Evolutionary conservation across 2,329 filamentous ascomycete genomes (phyloP), one percentile per base, ranked within the genome.

Genomic region (Talaromyces amestolkiae): DNA sequence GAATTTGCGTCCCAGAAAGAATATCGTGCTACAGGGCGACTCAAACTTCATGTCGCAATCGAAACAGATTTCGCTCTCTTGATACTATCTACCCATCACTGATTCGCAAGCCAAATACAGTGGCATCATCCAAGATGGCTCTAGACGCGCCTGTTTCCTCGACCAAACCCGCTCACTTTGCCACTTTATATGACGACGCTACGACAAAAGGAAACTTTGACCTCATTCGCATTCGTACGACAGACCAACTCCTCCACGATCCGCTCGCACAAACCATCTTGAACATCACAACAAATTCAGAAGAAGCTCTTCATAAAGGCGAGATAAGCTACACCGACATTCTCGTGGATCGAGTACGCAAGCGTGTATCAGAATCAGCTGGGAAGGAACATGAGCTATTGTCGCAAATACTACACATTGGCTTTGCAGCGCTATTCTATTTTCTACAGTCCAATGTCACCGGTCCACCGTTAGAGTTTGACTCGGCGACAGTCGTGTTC

Each of bases 361-460:
- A 71, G 11, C 61, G 68, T 22, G 68, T 75, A 3, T 8, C 63
- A 13, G 24, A 19, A 24, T 49, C 24, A n/a, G n/a, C 65, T 70
- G 60, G 64, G 64, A 17, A 64, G 67, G 7, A 61, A 15, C 41
- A 62, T 43, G 61, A 60, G 35, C 54, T 61, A 15, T 72, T 76
- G 60, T 80, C 79, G 5, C 76, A 78, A 58, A 67, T 83, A 8
- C 68, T 87, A 63, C 80, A 86, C 53, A 80, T 90, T 39, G 91
- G 87, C 10, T 80, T 91, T 58, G 88, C 90, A 1, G 86, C 89
- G 1, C 83, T 97, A 11, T 85, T 92, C 72, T 86, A 89, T 11
- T 97, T 97, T 74, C 78, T 97, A 17, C 93, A 97, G 76, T 87
- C 88, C 0, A 97, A 92, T 74, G 91, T 96, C 63, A 97, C 93